phyloP scores from a whole-genome alignment of 2,329 filamentous ascomycete species.

The Aspergillus sergii region DNA sequence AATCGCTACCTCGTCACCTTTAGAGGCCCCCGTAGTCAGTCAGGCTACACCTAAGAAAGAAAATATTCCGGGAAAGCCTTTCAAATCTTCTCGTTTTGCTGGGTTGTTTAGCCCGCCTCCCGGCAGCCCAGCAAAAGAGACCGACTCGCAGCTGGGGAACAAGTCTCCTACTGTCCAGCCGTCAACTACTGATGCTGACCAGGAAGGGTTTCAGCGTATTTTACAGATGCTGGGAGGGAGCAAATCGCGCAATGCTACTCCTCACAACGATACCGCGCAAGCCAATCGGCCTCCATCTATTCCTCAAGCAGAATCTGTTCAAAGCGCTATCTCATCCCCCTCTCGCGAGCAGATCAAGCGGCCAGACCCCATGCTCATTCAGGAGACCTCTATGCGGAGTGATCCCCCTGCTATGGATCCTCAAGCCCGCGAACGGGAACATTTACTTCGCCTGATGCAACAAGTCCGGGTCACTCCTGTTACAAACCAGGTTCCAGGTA shows the following conservation, averaged over 20 bases:
- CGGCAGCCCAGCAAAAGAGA: conserved; percentile 54
- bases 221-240: conserved; percentile 74
- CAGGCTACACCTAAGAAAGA: conserved; percentile 46
- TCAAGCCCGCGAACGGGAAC: conserved; percentile 69
- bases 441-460: conserved; percentile 83
- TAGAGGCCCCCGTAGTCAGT: conserved; percentile 22
- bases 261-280: conserved; percentile 42
- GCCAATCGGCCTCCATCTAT: conserved; percentile 33
- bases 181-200: conserved; percentile 64
- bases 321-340: conserved; percentile 35
- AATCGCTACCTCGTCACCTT: conserved; percentile 36
- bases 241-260: conserved; percentile 48
- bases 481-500: conserved; percentile 26
- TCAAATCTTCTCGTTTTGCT: conserved; percentile 81
- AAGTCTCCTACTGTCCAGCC: conserved; percentile 33
- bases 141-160: conserved; percentile 28
- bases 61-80: conserved; percentile 52
- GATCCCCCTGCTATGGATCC: conserved; percentile 35
- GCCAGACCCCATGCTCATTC: conserved; percentile 35
- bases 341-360: conserved; percentile 31
- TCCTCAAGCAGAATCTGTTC: conserved; percentile 33
- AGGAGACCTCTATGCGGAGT: conserved; percentile 26
- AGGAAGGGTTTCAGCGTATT: conserved; percentile 81
- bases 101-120: conserved; percentile 69
- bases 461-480: conserved; percentile 46